Percentiles rank a stretch among this genome's conserved stretches.
These are phyloP conservation scores for Aspergillus uvarum DNA, from an alignment of 2,329 filamentous ascomycete genomes.

Conservation along the genomic window DNA sequence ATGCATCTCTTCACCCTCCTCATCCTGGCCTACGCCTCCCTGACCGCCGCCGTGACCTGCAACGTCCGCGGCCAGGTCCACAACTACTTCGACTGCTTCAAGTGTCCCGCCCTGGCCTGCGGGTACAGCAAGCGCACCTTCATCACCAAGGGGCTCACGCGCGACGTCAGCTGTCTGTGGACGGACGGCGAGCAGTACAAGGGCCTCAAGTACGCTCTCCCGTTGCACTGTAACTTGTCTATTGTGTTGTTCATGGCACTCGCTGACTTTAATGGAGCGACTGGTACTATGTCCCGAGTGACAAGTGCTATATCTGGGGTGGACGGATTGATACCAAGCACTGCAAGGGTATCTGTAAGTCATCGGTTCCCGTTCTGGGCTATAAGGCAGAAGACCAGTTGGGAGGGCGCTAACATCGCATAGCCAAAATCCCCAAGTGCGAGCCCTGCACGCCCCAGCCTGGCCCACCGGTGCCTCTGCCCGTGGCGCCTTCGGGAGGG, in stretches of 20 bases:
- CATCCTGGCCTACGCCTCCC: not conserved
- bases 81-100: not conserved
- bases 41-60: not conserved
- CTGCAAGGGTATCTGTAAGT: not conserved
- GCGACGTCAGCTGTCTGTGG: not conserved
- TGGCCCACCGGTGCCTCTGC: not conserved
- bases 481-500: not conserved
- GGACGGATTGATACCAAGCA: not conserved
- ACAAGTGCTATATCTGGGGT: not conserved
- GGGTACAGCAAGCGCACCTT: not conserved
- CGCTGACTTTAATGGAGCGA: not conserved
- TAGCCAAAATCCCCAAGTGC: not conserved
- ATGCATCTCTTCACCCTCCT: not conserved
- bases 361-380: too few species aligned
- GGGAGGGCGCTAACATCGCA: too few species aligned
- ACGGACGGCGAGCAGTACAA: not conserved
- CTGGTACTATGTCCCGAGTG: not conserved
- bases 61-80: not conserved
- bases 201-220: not conserved
- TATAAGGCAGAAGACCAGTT: fast-evolving
- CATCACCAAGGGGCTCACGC: not conserved
- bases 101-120: not conserved
- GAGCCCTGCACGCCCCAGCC: not conserved
- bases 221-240: too few species aligned
- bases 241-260: too few species aligned